Base-by-base conservation (phyloP, 2,329 filamentous ascomycete genomes). In the Pestalotiopsis fici region DNA sequence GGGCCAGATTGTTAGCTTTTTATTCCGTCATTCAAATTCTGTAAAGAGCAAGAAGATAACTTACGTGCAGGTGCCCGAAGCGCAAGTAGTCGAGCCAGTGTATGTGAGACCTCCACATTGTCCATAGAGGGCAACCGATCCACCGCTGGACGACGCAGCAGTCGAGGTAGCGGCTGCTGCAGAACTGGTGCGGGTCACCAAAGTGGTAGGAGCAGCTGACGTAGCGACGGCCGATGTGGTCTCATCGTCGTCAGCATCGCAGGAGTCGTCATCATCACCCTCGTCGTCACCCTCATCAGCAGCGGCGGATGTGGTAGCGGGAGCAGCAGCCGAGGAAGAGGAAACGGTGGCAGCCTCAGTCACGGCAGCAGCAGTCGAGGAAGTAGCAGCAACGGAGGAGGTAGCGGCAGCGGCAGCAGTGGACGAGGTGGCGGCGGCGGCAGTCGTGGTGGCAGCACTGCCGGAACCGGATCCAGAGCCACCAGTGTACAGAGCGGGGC, bases 81-180 rank as follows among this genome's bases (percentile, higher is more conserved):
- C 69, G 63, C 71, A 73, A 31, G 66, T 68, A 18, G 69, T 72
- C 15, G 69, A 13, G 55, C 70, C 69, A 23, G 59, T 68, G 69
- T 65, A 72, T 35, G 31, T 37, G 18, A n/a, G 31, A 28, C 69
- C 69, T 23, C 69, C 69, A 54, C 69, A 71, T 39, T 69, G 69
- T 18, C 63, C 68, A 60, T 71, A 71, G 7, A 68, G 57, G 27
- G 60, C 69, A 15, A 57, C 65, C 5, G 57, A 60, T 18, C 47
- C 67, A 11, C 27, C 31, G 37, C 57, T 66, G 25, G 67, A 50
- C 13, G 66, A 47, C 18, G 64, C 21, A 9, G 67, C 64, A 7
- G 65, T 54, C 15, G 68, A 60, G 5, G 61, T 11, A 18, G 61
- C 21, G 23, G 25, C 61, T 13, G 64, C 66, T 13, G 57, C 39